Percentiles rank a stretch among this genome's conserved stretches.
phyloP scores from a whole-genome alignment of 768 basidiomycete species.

The Pulveroboletus sp. region DNA sequence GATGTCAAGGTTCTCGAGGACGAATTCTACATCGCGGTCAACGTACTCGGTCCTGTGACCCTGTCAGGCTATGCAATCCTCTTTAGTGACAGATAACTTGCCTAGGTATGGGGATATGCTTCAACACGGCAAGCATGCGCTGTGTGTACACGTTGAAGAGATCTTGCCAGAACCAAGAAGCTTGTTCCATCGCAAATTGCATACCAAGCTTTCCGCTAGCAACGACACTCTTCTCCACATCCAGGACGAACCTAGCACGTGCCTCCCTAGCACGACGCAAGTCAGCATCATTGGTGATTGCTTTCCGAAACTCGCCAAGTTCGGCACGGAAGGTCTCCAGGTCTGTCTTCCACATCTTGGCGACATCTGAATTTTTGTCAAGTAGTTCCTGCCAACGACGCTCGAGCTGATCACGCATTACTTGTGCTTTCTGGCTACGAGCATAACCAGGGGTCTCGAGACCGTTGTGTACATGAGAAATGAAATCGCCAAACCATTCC shows the following conservation, averaged over 20 bases:
- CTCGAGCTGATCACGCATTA: constrained; percentile 43
- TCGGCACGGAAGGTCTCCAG: constrained; percentile 47
- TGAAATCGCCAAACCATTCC: constrained; percentile 53
- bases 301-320: constrained; percentile 42
- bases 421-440: constrained; percentile 43
- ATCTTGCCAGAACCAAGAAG: constrained; percentile 80
- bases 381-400: constrained; percentile 49
- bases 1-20: constrained; percentile 71
- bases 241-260: constrained; percentile 45
- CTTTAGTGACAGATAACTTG: constrained; percentile 20
- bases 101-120: constrained; percentile 71
- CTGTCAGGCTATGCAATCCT: neutral
- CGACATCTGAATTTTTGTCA: constrained; percentile 40
- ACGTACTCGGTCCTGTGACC: constrained; percentile 63
- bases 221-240: constrained; percentile 44
- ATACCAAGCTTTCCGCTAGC: constrained; percentile 39
- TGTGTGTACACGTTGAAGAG: constrained; percentile 79
- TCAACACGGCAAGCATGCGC: constrained; percentile 47
- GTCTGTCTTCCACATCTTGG: constrained; percentile 50
- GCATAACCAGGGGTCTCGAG: constrained; percentile 53
- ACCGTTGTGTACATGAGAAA: constrained; percentile 42
- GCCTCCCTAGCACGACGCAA: constrained; percentile 45
- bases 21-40: constrained; percentile 66
- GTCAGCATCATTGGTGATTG: constrained; percentile 49
- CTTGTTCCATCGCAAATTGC: constrained; percentile 55